Evolutionary conservation across 805 yeast genomes (phyloP).

Genomic region (Lipomyces anomalus): DNA sequence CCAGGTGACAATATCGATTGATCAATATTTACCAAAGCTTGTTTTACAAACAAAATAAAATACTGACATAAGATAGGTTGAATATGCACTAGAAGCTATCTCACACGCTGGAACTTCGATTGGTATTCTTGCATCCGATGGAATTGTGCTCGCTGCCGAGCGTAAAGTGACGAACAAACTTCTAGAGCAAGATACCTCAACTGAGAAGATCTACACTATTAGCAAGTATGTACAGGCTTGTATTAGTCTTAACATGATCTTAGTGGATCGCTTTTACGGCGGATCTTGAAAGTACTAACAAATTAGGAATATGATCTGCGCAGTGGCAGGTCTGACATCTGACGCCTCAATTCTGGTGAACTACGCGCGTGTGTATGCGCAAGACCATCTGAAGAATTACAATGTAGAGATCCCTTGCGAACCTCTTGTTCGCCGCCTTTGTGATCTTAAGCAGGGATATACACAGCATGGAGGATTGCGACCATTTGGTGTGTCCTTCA

Average conservation of each 20-base stretch:
- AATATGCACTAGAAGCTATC: conserved; percentile 90
- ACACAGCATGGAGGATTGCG: conserved; percentile 96
- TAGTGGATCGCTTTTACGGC: not conserved
- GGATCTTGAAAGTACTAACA: not conserved
- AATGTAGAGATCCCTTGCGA: conserved; percentile 94
- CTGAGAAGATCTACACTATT: conserved; percentile 84
- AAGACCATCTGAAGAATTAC: conserved; percentile 75
- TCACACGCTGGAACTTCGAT: conserved; percentile 79
- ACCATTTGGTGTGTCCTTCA: conserved; percentile 95
- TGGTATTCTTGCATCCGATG: conserved; percentile 70
- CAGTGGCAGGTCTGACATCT: conserved; percentile 97
- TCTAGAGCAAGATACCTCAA: conserved; percentile 86
- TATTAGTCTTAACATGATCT: conserved; percentile 7
- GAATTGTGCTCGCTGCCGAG: conserved; percentile 95
- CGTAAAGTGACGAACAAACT: conserved; percentile 89
- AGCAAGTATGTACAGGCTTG: conserved; percentile 47
- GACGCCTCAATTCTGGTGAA: conserved; percentile 90
- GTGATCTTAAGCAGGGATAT: conserved; percentile 95
- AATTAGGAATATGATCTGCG: conserved; percentile 62
- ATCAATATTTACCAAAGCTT: too few species aligned
- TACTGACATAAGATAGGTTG: too few species aligned
- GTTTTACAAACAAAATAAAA: too few species aligned
- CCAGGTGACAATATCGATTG: too few species aligned
- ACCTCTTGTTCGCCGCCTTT: conserved; percentile 75
- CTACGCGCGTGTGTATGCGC: conserved; percentile 80